phyloP scores from a whole-genome alignment of 192 early-diverging fungal genomes.

The Powellomyces hirtus region DNA sequence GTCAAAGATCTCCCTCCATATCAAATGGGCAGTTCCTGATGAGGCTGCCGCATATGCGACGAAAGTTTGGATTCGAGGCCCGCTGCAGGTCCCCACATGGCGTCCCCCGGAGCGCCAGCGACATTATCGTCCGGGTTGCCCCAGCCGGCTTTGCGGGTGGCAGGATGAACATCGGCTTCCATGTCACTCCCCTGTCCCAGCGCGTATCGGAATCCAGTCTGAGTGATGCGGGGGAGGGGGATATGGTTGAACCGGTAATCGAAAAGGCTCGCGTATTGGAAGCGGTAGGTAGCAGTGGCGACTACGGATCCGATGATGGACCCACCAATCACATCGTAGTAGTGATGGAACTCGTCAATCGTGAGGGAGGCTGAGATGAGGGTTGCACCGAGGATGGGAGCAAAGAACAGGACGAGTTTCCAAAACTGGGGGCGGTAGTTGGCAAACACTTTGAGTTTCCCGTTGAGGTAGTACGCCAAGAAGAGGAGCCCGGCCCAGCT shows the following conservation, averaged over 20 bases:
- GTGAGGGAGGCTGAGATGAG: constrained; percentile 18
- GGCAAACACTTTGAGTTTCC: constrained; percentile 11
- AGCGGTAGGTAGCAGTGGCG: constrained; percentile 8
- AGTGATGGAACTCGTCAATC: constrained; percentile 22
- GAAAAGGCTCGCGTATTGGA: constrained; percentile 14
- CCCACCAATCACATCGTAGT: constrained; percentile 17
- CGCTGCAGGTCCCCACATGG: too few species aligned
- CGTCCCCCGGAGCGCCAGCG: constrained; percentile 5
- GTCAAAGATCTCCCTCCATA: too few species aligned
- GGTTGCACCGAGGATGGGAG: constrained; percentile 18
- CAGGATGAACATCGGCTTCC: neutral
- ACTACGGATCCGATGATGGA: constrained; percentile 18
- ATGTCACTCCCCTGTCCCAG: neutral
- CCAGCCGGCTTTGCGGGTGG: constrained; percentile 19
- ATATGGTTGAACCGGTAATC: constrained; percentile 25
- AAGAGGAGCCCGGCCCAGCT: constrained; percentile 10
- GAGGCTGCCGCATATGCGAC: too few species aligned
- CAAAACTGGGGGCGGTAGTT: constrained; percentile 14
- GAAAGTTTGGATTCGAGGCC: too few species aligned
- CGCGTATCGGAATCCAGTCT: neutral
- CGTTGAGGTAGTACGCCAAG: constrained; percentile 10
- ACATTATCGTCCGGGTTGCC: neutral
- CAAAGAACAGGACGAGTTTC: constrained; percentile 22
- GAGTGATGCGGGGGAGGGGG: neutral
- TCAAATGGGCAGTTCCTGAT: too few species aligned